A percentile compares a stretch with the other conserved stretches of the same genome.
Evolutionary conservation across 2,329 filamentous ascomycete species (phyloP).

Genomic region (Calcarisporium arbuscula): DNA sequence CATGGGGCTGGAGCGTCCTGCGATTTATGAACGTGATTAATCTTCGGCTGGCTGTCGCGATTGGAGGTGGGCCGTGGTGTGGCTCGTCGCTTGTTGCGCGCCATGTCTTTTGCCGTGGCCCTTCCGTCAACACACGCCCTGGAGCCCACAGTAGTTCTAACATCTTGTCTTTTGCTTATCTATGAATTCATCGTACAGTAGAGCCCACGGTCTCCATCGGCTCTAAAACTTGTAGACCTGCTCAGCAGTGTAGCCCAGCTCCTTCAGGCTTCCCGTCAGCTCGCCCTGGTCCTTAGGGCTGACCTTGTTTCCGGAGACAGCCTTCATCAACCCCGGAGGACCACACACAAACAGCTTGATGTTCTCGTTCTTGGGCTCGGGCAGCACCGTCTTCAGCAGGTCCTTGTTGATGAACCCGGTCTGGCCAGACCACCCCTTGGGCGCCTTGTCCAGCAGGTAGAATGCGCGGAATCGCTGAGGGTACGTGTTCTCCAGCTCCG

Average conservation of each 20-base stretch:
- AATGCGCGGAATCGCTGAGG: conserved; percentile 93
- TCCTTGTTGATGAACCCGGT: conserved; percentile 86
- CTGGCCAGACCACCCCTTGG: conserved; percentile 70
- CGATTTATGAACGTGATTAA: too few relatives aligned
- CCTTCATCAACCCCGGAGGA: conserved; percentile 88
- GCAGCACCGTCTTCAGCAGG: conserved; percentile 87
- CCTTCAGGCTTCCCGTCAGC: conserved; percentile 71
- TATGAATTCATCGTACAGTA: conserved; percentile 3
- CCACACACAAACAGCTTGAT: conserved; percentile 97
- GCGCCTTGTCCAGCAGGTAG: conserved; percentile 80
- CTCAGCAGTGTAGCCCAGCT: conserved; percentile 62
- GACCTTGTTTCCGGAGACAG: conserved; percentile 82
- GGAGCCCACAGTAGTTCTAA: neutral
- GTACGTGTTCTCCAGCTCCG: conserved; percentile 87
- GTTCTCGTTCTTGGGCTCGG: conserved; percentile 84
- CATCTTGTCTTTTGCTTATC: conserved; percentile 1
- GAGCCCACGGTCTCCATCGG: neutral
- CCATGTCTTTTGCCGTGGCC: too few relatives aligned
- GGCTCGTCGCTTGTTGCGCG: too few relatives aligned
- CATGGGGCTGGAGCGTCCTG: too few relatives aligned
- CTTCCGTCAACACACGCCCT: too few relatives aligned
- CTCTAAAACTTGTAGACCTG: conserved; percentile 91
- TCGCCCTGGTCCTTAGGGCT: conserved; percentile 94
- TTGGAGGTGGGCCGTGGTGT: too few relatives aligned
- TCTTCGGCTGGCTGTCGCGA: too few relatives aligned